phyloP scores from a whole-genome alignment of 345 rosid species.

The Corchorus capsularis region DNA sequence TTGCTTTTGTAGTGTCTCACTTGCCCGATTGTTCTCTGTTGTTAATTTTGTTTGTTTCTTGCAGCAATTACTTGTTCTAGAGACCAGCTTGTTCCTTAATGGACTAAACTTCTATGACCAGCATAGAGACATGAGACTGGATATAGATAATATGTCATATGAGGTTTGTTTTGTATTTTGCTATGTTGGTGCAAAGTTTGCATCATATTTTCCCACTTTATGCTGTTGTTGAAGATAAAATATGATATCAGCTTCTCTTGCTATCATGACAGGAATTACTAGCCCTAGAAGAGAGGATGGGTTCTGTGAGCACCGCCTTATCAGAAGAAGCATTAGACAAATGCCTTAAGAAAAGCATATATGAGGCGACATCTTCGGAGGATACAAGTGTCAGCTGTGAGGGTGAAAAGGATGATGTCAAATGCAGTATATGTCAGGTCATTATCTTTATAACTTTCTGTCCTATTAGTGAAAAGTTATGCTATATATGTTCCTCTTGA shows the following conservation, averaged over 20 bases:
- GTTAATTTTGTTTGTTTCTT: constrained; percentile 24
- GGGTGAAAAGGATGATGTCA: constrained; percentile 51
- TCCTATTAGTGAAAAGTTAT: not conserved
- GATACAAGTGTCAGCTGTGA: constrained; percentile 29
- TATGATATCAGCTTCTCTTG: constrained; percentile 11
- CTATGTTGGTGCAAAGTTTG: not conserved
- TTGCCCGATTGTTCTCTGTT: not conserved
- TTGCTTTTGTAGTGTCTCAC: constrained; percentile 22
- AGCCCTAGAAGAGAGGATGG: constrained; percentile 97
- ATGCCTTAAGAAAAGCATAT: constrained; percentile 61
- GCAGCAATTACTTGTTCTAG: constrained; percentile 90
- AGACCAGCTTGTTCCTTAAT: constrained; percentile 68
- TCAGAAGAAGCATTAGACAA: constrained; percentile 78
- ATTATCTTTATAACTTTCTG: constrained; percentile 2
- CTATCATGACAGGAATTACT: constrained; percentile 64
- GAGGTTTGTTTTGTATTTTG: constrained; percentile 58
- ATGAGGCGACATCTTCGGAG: constrained; percentile 39
- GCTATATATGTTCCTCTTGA: not conserved
- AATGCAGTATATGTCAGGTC: constrained; percentile 98
- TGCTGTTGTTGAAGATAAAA: not conserved
- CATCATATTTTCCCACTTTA: not conserved
- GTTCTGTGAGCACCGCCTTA: constrained; percentile 90
- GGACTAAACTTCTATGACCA: constrained; percentile 79
- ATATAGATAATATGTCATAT: constrained; percentile 95
- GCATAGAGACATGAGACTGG: constrained; percentile 94